Evolutionary conservation across 2,329 filamentous ascomycete species (phyloP).

Genomic region (Penicillium psychrosexuale): DNA sequence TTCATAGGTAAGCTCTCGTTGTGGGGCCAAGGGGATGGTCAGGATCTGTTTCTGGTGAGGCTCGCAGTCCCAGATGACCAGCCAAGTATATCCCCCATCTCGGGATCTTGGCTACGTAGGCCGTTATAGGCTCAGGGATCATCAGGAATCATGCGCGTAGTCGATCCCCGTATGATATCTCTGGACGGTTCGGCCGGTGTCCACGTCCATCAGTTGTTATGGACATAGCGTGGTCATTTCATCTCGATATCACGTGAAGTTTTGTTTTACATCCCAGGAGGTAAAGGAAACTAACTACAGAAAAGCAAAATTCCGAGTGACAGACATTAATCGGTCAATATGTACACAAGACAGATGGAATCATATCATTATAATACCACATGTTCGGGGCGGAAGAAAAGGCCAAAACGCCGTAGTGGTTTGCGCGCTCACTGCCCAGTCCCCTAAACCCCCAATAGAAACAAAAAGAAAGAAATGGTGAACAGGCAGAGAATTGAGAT

Average conservation of each 20-base stretch:
- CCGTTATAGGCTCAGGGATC: no score
- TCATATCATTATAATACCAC: constrained; percentile 5
- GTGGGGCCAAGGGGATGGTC: no score
- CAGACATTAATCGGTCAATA: constrained; percentile 8
- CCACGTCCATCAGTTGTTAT: neutral
- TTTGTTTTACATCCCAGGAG: neutral
- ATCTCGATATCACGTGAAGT: neutral
- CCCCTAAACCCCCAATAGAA: constrained; percentile 13
- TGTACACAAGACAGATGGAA: constrained; percentile 17
- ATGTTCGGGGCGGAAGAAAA: constrained; percentile 14
- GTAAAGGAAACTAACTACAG: neutral
- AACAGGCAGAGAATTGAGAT: neutral
- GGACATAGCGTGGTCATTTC: neutral
- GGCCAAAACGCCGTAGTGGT: constrained; percentile 23
- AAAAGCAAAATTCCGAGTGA: neutral
- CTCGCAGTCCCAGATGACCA: no score
- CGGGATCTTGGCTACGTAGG: no score
- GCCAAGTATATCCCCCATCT: no score
- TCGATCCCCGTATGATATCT: no score
- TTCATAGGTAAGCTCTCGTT: no score
- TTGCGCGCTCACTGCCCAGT: constrained; percentile 22
- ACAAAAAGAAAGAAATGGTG: neutral
- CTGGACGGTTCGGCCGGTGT: no score
- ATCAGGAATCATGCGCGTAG: no score
- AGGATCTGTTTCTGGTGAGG: no score